Base-by-base conservation (phyloP, 208 protist species). In the Crithidia expoeki region DNA sequence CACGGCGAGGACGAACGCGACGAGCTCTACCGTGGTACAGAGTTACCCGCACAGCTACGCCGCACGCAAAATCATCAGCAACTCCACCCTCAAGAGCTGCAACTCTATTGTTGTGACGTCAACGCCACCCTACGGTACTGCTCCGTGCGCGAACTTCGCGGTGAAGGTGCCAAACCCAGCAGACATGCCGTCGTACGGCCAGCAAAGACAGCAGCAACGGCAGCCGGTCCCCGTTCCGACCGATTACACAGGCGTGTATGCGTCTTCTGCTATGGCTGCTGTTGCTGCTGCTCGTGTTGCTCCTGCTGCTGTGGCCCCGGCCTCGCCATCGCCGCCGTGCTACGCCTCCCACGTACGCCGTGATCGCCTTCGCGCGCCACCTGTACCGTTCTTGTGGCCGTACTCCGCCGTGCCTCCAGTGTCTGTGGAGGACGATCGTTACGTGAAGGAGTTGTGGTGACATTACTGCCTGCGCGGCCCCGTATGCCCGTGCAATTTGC, bases 381-480 rank as follows among this genome's bases (percentile, higher is more conserved):
- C 21, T 6, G n/a, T 3, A 6, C 12, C 38, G 2, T 60, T 19
- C 14, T 28, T 2, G 25, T n/a, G 46, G 7, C 27, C 33, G 0
- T 65, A 44, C 38, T 6, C 38, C 12, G 21, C 16, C 40, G 58
- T 76, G 62, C 36, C 50, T 2, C 25, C 64, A 4, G 44, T 76
- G 32, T 65, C 63, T 0, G 32, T 66, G 25, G 71, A 53, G 28
- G 71, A 76, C 16, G 71, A 76, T 10, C 44, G 53, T 55, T 28
- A 66, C 50, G 55, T 76, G 36, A 70, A 70, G 36, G 62, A 69
- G 56, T 25, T 76, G 38, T 76, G 70, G 70, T 76, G 57, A 33
- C 2, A n/a, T n/a, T n/a, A n/a, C n/a, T n/a, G n/a, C n/a, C n/a
- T n/a, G n/a, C n/a, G n/a, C n/a, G n/a, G n/a, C n/a, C n/a, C n/a